phyloP scores from a whole-genome alignment of 148 eudicot genomes.

The Chenopodium berlandieri region DNA sequence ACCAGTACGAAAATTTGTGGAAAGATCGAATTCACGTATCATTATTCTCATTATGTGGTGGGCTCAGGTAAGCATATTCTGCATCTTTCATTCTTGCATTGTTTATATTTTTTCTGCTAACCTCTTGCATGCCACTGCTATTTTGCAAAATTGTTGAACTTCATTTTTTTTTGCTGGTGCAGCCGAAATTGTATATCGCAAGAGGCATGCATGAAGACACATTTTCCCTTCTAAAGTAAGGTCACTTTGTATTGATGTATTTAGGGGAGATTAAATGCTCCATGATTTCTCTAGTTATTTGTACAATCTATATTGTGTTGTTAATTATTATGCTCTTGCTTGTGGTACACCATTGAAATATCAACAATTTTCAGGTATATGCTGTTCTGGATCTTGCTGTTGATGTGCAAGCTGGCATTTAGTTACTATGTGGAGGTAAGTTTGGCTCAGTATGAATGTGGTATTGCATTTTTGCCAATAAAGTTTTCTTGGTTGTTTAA shows the following conservation, averaged over 20 bases:
- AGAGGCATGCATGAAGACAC: conserved; percentile 99
- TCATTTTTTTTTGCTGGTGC: conserved; percentile 29
- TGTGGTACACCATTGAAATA: conserved; percentile 1
- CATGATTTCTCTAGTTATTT: not conserved
- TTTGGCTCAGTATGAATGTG: not conserved
- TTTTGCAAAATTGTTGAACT: not conserved
- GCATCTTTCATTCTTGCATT: not conserved
- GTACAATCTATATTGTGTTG: too few relatives aligned
- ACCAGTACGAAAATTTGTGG: conserved; percentile 61
- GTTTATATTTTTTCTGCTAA: not conserved
- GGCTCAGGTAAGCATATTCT: conserved; percentile 80
- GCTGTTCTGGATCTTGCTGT: conserved; percentile 82
- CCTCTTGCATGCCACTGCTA: not conserved
- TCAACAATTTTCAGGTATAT: conserved; percentile 59
- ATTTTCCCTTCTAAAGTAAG: conserved; percentile 90
- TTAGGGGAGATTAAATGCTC: conserved; percentile 9
- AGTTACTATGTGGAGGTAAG: conserved; percentile 97
- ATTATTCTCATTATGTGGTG: conserved; percentile 79
- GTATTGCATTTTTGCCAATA: not conserved
- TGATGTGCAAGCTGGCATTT: conserved; percentile 91
- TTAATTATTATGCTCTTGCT: not conserved
- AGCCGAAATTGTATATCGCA: conserved; percentile 95
- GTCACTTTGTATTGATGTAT: conserved; percentile 6
- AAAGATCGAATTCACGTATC: conserved; percentile 78
- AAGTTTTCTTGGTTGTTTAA: not conserved